Conservation (phyloP, 441 rosid genomes). For the Erodium trifolium region DNA sequence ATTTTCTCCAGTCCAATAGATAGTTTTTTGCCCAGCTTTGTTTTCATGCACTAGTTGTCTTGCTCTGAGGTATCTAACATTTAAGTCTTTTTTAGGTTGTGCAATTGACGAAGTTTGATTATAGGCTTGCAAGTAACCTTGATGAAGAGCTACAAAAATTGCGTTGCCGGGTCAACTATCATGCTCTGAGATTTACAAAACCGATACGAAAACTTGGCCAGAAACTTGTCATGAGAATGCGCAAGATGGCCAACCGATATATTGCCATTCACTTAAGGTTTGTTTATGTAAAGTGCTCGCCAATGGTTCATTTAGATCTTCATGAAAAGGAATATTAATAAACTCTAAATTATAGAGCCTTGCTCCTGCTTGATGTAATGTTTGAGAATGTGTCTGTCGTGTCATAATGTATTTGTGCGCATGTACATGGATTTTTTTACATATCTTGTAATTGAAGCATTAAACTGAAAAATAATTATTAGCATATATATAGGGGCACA, state of each 20-base stretch:
- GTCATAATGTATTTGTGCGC: background rate
- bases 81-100: slow-evolving; percentile 65
- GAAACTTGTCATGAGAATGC: slow-evolving; percentile 66
- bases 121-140: slow-evolving; percentile 79
- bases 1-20: background rate
- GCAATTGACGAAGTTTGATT: slow-evolving; percentile 95
- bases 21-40: background rate
- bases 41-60: no score
- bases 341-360: background rate
- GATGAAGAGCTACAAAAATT: slow-evolving; percentile 78
- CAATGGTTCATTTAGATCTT: background rate
- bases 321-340: background rate
- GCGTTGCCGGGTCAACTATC: slow-evolving; percentile 90
- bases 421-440: no score
- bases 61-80: slow-evolving; percentile 19
- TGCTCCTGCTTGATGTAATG: background rate
- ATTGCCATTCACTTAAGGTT: slow-evolving; percentile 91
- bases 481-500: no score
- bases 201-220: slow-evolving; percentile 73
- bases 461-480: no score
- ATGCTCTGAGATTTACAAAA: slow-evolving; percentile 79
- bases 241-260: slow-evolving; percentile 62
- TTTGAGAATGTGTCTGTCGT: background rate
- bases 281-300: slow-evolving; percentile 8
- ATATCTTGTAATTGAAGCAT: no score